Evolutionary conservation across 805 yeast species (phyloP), one percentile per base, ranked within the genome.

Genomic region (Cyberlindnera mycetangii): DNA sequence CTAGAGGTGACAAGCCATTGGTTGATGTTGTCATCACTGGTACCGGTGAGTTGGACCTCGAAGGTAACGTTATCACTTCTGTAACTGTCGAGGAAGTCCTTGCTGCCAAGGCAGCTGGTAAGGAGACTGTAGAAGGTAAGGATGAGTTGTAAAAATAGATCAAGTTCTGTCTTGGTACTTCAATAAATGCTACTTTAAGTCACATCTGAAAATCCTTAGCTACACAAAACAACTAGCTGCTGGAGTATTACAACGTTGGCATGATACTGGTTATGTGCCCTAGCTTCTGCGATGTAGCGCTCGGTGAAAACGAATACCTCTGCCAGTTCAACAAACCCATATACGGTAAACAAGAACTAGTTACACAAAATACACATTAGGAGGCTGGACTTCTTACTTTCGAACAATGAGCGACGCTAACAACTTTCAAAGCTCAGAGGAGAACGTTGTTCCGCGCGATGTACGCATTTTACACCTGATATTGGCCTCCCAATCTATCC

Each of bases 401-500:
- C 3, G 14, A 17, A 7, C 22, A 9, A 46, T 46, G 49, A 39
- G 37, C 21, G 44, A 46, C 16, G 22, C 14, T 2, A 40, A 40
- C n/a, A 36, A 32, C 14, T 30, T 36, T 12, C 27, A 25, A 7
- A 27, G 12, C 16, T 17, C 25, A 5, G 66, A 65, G 22, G 69
- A 68, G 37, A 64, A 66, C 18, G 58, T 55, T 21, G 58, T 59
- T 18, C 99, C 99, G 2, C 70, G 98, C 48, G 99, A 93, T 63
- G 97, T 92, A 34, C 76, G 97, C 48, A 75, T 95, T 49, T 69
- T 93, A 37, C 97, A 92, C 62, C 70, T 93, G 62, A 84, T 93
- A 27, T 78, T 93, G 58, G 98, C 98, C 14, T 85, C 97, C 0
- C 95, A 92, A 67, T 90, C 95, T 1, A 86, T 93, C 21, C 87